Evolutionary conservation across 768 basidiomycete species (phyloP).

Genomic region (Harrya chromipes): DNA sequence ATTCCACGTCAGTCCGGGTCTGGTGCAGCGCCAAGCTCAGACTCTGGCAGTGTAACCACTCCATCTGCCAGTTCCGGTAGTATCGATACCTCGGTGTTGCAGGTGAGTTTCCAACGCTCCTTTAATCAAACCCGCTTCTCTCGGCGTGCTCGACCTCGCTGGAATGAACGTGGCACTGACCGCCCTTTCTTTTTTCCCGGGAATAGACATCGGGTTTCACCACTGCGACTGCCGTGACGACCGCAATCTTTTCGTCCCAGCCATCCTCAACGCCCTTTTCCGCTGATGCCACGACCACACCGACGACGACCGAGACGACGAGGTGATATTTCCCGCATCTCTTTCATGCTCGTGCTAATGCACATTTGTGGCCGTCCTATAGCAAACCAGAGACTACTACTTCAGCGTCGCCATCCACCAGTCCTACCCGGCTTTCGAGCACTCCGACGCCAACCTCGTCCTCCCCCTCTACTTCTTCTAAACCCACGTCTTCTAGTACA

Average conservation of each 20-base stretch:
- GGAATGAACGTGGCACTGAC: no score
- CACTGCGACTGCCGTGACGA: not conserved
- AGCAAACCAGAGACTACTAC: not conserved
- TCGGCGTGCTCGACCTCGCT: not conserved
- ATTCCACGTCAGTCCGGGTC: not conserved
- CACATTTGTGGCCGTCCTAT: not conserved
- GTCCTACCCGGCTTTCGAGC: not conserved
- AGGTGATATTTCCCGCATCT: conserved; percentile 8
- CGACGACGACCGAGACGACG: conserved; percentile 6
- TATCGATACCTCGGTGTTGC: not conserved
- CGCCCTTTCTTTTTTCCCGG: not conserved
- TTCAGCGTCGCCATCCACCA: not conserved
- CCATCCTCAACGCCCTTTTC: not conserved
- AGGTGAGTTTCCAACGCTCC: not conserved
- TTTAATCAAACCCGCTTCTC: not conserved
- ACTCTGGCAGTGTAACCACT: not conserved
- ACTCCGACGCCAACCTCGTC: conserved; percentile 2
- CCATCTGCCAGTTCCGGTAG: not conserved
- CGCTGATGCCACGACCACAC: not conserved
- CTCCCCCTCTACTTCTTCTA: conserved; percentile 1
- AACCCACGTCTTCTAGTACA: not conserved
- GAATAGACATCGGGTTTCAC: not conserved
- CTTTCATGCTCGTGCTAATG: not conserved
- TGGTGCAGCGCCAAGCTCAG: not conserved
- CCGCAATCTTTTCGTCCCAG: no score